Base-by-base conservation (phyloP, 2,329 filamentous ascomycete species). In the Pestalotiopsis fici region DNA sequence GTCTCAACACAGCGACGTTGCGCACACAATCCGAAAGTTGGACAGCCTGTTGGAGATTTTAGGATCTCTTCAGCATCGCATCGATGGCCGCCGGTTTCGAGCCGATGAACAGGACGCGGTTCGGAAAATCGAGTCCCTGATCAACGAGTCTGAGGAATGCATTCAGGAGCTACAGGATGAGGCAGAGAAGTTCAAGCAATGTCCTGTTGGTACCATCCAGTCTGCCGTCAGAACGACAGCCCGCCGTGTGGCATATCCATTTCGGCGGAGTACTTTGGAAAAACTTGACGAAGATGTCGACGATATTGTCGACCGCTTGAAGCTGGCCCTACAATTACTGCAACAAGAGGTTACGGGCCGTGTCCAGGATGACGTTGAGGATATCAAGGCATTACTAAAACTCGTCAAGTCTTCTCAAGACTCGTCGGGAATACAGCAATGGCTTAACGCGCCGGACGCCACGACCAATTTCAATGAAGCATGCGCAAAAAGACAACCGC, bases 201-300 rank as follows among this genome's bases (percentile, higher is more conserved):
- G 54, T 12, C 28, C 57, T 21, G 31, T 66, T 37, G 65, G 39
- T 66, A 60, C 63, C 54, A 37, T 72, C 11, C 64, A 54, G n/a
- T 65, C 69, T 5, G 65, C 64, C 23, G 65, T 68, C 28, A 71
- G 69, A 35, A 68, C 65, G 37, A 64, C 67, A 35, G 66, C 68
- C 28, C 71, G 69, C 28, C 72, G 69, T 27, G 55, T 73, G 2
- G 69, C 72, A 1, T 79, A 79, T 55, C 78, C 77, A 1, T 75
- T 82, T 66, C 73, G 76, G 54, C 70, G 74, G 66, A 80, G 77
- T 59, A 82, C 79, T 1, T 68, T 83, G 56, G 72, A 77, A 64
- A 80, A 79, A 66, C 76, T 82, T 9, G 76, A 79, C 66, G 77
- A 79, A 69, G 74, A 79, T 64, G 70, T 80, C n/a, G 70, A 73